These are phyloP conservation scores for Euphrasia confusa DNA, from an alignment of 257 asterid species.

Conservation along the genomic window DNA sequence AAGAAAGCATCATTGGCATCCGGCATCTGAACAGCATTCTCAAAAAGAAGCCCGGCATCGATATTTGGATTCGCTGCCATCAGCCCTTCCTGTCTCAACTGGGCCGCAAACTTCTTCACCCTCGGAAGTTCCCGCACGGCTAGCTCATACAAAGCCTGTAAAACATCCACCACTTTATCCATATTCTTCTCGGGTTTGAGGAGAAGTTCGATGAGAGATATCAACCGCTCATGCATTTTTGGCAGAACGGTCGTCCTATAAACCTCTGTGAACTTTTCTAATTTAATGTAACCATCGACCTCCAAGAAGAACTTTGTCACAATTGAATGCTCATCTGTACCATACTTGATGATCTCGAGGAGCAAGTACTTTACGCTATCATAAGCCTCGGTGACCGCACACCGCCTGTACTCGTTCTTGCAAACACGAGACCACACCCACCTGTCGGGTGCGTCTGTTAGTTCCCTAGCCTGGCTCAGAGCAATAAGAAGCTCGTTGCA, in stretches of 20 bases:
- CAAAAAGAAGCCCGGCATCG: slow-evolving; percentile 52
- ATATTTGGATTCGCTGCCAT: slow-evolving; percentile 35
- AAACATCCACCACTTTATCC: slow-evolving; percentile 51
- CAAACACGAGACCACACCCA: slow-evolving; percentile 77
- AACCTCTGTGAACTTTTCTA: slow-evolving; percentile 55
- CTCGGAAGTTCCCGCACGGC: slow-evolving; percentile 64
- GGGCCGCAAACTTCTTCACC: slow-evolving; percentile 49
- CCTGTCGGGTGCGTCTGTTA: slow-evolving; percentile 53
- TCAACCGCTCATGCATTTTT: slow-evolving; percentile 50
- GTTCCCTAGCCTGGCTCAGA: slow-evolving; percentile 64
- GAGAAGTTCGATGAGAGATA: slow-evolving; percentile 54
- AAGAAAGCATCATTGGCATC: slow-evolving; percentile 53
- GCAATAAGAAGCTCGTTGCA: slow-evolving; percentile 85
- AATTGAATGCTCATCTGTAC: slow-evolving; percentile 64
- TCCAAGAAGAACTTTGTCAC: slow-evolving; percentile 53
- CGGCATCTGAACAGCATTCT: slow-evolving; percentile 58
- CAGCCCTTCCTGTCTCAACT: slow-evolving; percentile 70
- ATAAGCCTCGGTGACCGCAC: slow-evolving; percentile 86
- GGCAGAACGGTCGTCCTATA: slow-evolving; percentile 53
- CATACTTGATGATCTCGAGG: slow-evolving; percentile 58
- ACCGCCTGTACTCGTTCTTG: slow-evolving; percentile 75
- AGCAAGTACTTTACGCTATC: slow-evolving; percentile 75
- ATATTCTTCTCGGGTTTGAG: slow-evolving; percentile 47
- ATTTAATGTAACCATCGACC: slow-evolving; percentile 42
- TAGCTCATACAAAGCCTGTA: slow-evolving; percentile 83